Evolutionary conservation across 345 rosid species (phyloP).

Genomic region (Brassica nigra): DNA sequence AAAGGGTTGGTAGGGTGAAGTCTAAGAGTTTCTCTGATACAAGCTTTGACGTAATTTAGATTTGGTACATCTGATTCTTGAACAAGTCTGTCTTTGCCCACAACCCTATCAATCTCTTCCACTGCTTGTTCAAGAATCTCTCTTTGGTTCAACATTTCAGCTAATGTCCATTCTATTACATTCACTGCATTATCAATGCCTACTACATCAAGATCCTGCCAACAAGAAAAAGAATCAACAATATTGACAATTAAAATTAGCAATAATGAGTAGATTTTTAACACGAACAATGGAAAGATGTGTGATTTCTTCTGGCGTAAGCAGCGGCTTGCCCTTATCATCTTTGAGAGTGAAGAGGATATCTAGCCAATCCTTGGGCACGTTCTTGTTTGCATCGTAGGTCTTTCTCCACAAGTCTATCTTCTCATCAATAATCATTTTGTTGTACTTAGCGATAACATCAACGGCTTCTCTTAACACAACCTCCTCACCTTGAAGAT

Average conservation of each 20-base stretch:
- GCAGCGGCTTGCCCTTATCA: not conserved
- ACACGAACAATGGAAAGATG: not conserved
- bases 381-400: not conserved
- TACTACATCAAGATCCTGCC: not conserved
- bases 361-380: not conserved
- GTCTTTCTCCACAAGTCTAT: not conserved
- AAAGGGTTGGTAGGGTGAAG: not conserved
- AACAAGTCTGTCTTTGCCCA: not conserved
- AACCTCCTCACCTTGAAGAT: not conserved
- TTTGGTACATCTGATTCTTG: not conserved
- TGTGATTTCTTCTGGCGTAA: not conserved
- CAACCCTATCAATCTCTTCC: not conserved
- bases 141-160: not conserved
- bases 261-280: not conserved
- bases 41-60: not conserved
- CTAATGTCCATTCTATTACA: not conserved
- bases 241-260: not conserved
- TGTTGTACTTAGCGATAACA: not conserved
- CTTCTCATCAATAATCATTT: not conserved
- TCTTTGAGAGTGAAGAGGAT: slow-evolving; percentile 1
- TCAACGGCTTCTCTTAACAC: not conserved
- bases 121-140: not conserved
- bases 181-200: not conserved
- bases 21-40: not conserved
- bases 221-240: not conserved